Evolutionary conservation across 768 basidiomycete species (phyloP), one percentile per base, ranked within the genome.

Genomic region (Melanogaster broomeanus): DNA sequence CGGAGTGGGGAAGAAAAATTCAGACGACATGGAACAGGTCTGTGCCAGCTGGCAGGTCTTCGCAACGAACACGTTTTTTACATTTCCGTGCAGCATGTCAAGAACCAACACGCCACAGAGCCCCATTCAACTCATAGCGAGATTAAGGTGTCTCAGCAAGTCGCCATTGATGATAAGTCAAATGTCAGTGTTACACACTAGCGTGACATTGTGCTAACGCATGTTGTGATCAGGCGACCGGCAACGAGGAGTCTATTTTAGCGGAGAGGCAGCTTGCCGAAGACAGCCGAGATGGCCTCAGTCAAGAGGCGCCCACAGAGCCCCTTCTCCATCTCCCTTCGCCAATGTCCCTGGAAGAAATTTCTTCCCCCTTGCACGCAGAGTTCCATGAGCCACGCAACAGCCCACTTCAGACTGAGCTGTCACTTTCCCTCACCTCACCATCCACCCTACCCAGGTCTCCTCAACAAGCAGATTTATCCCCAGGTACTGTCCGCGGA

Each of bases 1-100:
- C 27, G 56, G 57, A 5, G 15, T 58, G 19, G 56, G 65, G 3
- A 55, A 37, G 44, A 59, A 48, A 35, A 52, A 51, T 34, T 2
- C 34, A 25, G 37, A 22, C 8, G 60, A 61, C 6, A 55, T 66
- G 52, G 48, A 52, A 4, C 57, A 66, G 55, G 65, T 66, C 37
- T 15, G 61, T 62, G 24, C 40, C 5, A 25, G 40, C n/a, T 28
- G 4, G 6, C 25, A 18, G 18, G 45, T 8, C 3, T 15, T 24
- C n/a, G 8, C 15, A 48, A 12, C 34, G 13, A 28, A 42, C 48
- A 43, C 35, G 19, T 49, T 28, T 24, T 52, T 62, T 5, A 66
- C 24, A 39, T 28, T 28, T 22, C 7, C 33, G 11, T 12, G 9
- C 50, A 66, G 65, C 65, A 66, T 19, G 16, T 67, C 52, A 59